Base-by-base conservation (phyloP, 352 stramenopile species). In the Phytopythium litorale region DNA sequence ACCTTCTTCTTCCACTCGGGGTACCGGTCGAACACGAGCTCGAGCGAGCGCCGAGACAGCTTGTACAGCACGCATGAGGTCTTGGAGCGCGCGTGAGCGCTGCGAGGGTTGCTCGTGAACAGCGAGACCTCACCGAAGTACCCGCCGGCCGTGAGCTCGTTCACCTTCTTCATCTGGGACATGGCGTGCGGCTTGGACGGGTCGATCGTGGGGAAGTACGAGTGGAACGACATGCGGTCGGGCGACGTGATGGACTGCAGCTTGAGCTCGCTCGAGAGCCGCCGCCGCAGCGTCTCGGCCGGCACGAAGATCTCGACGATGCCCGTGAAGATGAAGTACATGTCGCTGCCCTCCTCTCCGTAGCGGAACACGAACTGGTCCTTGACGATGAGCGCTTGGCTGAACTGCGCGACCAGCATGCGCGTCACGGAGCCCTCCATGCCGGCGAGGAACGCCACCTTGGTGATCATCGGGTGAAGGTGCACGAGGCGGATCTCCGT, bases 1-100 rank as follows among this genome's bases (percentile, higher is more conserved):
- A 87, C 79, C 48, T 79, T 82, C 2, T 69, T 70, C 42, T 87
- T 89, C 79, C 79, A 89, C 25, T 87, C 76, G 0, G 79, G 79
- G 55, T 89, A 85, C 19, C 76, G 52, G 28, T 85, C 78, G 49
- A 89, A 89, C 0, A 89, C 79, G 18, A 85, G 65, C 32, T 87
- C 73, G 16, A 89, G 64, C 13, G 79, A 81, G 0, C 55, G 64
- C 6, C 78, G 67, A 6, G 79, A 81, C 0, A 89, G 63, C 30
- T 69, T 66, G 52, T 87, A 89, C 15, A 89, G 65, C 28, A 85
- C 77, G 33, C 75, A 87, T 11, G 79, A 87, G 2, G 79, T 87
- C 21, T 72, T 75, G 15, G 73, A 82, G 4, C 71, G 72, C 25
- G 73, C 67, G 32, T 79, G 66, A 2, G 79, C 78, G 40, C 56